Conservation (phyloP, 2,329 filamentous ascomycete species). For the Epichloe hybrida region DNA sequence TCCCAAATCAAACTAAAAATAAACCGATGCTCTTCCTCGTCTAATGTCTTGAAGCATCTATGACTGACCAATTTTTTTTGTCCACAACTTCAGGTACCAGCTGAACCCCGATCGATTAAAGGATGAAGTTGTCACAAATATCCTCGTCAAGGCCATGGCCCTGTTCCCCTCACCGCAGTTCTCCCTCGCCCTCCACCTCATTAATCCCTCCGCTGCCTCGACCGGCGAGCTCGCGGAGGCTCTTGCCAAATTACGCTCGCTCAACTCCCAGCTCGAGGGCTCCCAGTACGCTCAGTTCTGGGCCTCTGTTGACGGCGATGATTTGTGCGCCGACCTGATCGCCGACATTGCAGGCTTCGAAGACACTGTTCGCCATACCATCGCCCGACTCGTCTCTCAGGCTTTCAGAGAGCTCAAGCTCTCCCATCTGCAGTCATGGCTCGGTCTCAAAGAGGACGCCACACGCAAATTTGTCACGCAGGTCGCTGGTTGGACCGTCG, state of each 20-base stretch:
- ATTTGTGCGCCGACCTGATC: conserved; percentile 88
- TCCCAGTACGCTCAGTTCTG: conserved; percentile 90
- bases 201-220: conserved; percentile 60
- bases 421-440: conserved; percentile 58
- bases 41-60: not conserved
- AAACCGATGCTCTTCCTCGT: not conserved
- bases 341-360: conserved; percentile 93
- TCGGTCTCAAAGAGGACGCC: conserved; percentile 54
- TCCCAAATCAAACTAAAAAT: not conserved
- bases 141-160: conserved; percentile 94
- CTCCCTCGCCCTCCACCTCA: conserved; percentile 83
- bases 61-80: not conserved
- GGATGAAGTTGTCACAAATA: conserved; percentile 95
- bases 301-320: conserved; percentile 82
- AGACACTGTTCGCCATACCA: conserved; percentile 80
- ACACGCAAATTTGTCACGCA: conserved; percentile 70
- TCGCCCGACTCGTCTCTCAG: conserved; percentile 76
- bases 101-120: conserved; percentile 98
- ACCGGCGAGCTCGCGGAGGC: conserved; percentile 75
- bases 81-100: conserved; percentile 61
- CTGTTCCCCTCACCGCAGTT: conserved; percentile 96
- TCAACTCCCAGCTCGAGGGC: conserved; percentile 78
- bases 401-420: conserved; percentile 61
- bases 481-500: conserved; percentile 77
- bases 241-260: conserved; percentile 69